phyloP scores from a whole-genome alignment of 257 asterid genomes.

The Anisodus tanguticus region DNA sequence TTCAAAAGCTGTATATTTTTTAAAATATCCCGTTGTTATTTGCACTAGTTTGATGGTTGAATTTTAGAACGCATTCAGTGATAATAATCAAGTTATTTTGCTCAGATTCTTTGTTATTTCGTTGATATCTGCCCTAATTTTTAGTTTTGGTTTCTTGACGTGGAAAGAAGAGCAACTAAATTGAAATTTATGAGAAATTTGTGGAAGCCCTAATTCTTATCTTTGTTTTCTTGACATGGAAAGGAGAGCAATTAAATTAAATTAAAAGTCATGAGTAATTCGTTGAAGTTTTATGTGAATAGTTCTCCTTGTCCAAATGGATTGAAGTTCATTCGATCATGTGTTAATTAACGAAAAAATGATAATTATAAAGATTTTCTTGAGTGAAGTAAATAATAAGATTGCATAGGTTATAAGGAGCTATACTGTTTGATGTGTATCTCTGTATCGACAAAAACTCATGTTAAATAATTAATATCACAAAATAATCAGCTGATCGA shows the following conservation, averaged over 20 bases:
- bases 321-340: not conserved
- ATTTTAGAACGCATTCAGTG: not conserved
- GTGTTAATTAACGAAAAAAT: not conserved
- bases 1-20: too few relatives aligned
- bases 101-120: not conserved
- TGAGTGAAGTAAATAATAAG: not conserved
- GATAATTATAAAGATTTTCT: not conserved
- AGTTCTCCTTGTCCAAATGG: not conserved
- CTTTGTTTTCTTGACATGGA: not conserved
- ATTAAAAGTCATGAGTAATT: not conserved
- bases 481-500: too few relatives aligned
- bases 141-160: not conserved
- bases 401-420: not conserved
- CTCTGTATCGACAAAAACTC: not conserved
- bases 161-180: not conserved
- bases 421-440: not conserved
- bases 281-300: not conserved
- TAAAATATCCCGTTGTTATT: too few relatives aligned
- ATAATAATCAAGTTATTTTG: not conserved
- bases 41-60: not conserved
- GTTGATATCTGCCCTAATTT: not conserved
- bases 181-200: not conserved
- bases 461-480: not conserved
- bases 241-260: not conserved
- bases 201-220: not conserved